Evolutionary conservation across 805 yeast species (phyloP).

Genomic region (Blastobotrys attinorum): DNA sequence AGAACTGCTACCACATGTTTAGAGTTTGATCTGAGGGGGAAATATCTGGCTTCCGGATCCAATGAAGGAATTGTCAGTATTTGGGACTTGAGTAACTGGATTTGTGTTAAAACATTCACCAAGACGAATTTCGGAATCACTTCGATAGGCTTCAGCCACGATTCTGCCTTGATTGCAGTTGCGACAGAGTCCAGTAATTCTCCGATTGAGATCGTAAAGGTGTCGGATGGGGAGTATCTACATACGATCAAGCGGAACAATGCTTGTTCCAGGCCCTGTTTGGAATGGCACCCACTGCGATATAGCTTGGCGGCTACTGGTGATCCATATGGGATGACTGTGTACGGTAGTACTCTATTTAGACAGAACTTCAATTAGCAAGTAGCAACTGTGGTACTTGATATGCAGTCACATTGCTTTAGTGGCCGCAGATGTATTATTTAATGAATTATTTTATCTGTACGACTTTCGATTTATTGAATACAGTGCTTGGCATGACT

Average conservation of each 20-base stretch:
- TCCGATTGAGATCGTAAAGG: slow-evolving; percentile 36
- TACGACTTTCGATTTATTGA: too few species aligned
- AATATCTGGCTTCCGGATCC: slow-evolving; percentile 44
- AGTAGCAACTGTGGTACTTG: too few species aligned
- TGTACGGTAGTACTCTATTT: too few species aligned
- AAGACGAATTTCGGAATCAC: slow-evolving; percentile 33
- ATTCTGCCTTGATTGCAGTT: slow-evolving; percentile 40
- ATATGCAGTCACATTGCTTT: too few species aligned
- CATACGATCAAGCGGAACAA: slow-evolving; percentile 7
- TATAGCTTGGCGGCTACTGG: slow-evolving; percentile 25
- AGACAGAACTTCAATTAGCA: too few species aligned
- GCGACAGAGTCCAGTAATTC: slow-evolving; percentile 34
- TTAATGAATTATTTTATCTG: too few species aligned
- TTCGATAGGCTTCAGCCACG: slow-evolving; percentile 35
- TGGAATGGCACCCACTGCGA: slow-evolving; percentile 29
- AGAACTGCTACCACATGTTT: slow-evolving; percentile 42
- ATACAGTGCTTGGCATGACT: too few species aligned
- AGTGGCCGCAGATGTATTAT: too few species aligned
- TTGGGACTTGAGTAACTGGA: slow-evolving; percentile 39
- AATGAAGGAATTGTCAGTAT: slow-evolving; percentile 49
- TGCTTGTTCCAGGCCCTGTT: slow-evolving; percentile 16
- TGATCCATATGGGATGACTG: slow-evolving; percentile 17
- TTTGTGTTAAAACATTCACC: slow-evolving; percentile 33
- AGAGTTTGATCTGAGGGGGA: slow-evolving; percentile 46
- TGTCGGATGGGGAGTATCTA: slow-evolving; percentile 22